Conservation (phyloP, 805 yeast genomes). For the Candida peoriensis region DNA sequence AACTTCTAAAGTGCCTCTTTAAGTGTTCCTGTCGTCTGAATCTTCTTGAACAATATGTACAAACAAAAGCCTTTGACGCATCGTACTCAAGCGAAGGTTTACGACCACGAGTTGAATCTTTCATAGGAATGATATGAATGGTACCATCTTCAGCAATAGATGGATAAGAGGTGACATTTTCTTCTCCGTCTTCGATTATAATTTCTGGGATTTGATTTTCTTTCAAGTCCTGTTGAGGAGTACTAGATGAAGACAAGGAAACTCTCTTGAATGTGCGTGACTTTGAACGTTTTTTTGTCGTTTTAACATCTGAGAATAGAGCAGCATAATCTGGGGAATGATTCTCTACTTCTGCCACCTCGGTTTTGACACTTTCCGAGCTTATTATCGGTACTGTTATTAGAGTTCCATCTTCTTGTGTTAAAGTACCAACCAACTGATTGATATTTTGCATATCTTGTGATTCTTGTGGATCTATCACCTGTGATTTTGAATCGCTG, state of each 20-base stretch:
- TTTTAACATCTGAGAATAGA: conserved; percentile 22
- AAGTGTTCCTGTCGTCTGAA: conserved; percentile 76
- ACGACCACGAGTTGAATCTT: conserved; percentile 52
- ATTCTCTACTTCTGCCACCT: conserved; percentile 10
- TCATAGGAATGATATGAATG: conserved; percentile 10
- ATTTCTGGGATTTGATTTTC: no score
- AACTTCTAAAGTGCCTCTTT: conserved; percentile 66
- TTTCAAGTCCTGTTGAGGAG: not conserved
- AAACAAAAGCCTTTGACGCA: conserved; percentile 50
- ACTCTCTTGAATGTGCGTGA: conserved; percentile 13
- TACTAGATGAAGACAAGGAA: not conserved
- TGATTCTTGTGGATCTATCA: not conserved
- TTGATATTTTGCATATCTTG: no score
- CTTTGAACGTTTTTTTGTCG: conserved; percentile 17
- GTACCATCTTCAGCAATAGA: conserved; percentile 9
- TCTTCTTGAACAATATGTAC: conserved; percentile 58
- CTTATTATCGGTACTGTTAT: no score
- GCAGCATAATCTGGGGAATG: conserved; percentile 28
- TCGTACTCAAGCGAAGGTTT: conserved; percentile 60
- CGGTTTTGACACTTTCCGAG: not conserved
- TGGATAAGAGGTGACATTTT: conserved; percentile 2
- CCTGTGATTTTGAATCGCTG: conserved; percentile 4
- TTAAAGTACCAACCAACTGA: not conserved
- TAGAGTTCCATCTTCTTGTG: not conserved
- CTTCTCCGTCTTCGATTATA: not conserved